Base-by-base conservation (phyloP, 306 rosid species). In the Prunus persica region DNA sequence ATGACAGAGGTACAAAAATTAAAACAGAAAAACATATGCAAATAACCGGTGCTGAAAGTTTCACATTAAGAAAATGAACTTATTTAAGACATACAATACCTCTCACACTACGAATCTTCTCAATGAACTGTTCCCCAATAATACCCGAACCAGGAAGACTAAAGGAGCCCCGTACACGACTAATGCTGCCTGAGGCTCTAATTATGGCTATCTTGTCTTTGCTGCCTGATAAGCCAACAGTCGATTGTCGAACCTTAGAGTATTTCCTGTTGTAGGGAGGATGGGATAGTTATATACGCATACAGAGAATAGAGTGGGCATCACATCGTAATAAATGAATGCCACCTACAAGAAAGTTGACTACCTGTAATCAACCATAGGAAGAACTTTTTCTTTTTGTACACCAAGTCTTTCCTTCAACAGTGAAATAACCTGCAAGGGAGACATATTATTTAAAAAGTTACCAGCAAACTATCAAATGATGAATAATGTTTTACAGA, bases 151-250 rank as follows among this genome's bases (percentile, higher is more conserved):
- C 74, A 43, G 93, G 81, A 57, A 18, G 46, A 82, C 97, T 82
- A 52, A 85, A 81, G 64, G 91, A 88, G 81, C 91, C 74, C 67
- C 76, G 77, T 4, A 78, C 85, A 74, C 92, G 93, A 71, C 91
- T 94, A 65, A 95, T 95, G 82, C 88, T 86, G 82, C 98, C 98
- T 56, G 93, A 89, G 64, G 98, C 98, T 88, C 98, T 88, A 78
- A 95, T 88, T 63, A 95, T 80, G 74, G 98, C 98, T 81, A 95
- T 90, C 83, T 86, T 72, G 63, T 92, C 92, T 84, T 89, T 87
- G 67, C 97, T 92, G 45, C 97, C 90, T 63, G 93, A 81, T 81
- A 95, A 79, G 72, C 97, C 97, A 76, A 95, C 65, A 65, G 99
- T 95, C 89, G 86, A 88, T 84, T 88, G 90, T 76, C 85, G 81